These are phyloP conservation scores for Royoungia palumana DNA, from an alignment of 768 basidiomycete species.

Conservation along the genomic window DNA sequence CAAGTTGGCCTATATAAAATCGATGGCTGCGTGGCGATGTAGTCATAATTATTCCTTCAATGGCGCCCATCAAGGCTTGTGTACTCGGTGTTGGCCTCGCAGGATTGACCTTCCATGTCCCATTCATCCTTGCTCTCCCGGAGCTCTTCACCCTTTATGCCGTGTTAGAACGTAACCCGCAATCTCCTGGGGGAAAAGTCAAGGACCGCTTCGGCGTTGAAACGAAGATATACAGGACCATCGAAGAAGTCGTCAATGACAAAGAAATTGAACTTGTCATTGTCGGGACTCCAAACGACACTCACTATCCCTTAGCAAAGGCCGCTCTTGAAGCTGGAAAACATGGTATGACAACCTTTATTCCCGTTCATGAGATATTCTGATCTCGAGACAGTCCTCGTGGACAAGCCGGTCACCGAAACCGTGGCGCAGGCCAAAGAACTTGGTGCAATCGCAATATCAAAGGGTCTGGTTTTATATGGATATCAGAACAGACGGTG, in stretches of 20 bases:
- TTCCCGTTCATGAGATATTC: background rate
- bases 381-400: slow-evolving; percentile 48
- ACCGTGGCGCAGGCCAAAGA: slow-evolving; percentile 56
- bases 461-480: slow-evolving; percentile 62
- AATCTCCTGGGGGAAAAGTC: slow-evolving; percentile 57
- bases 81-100: slow-evolving; percentile 76
- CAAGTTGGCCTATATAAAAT: too few relatives aligned
- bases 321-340: slow-evolving; percentile 65
- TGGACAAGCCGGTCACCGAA: slow-evolving; percentile 76
- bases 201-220: slow-evolving; percentile 60
- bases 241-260: slow-evolving; percentile 62
- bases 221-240: slow-evolving; percentile 52
- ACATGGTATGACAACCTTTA: slow-evolving; percentile 48
- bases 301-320: slow-evolving; percentile 68
- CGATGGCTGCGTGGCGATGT: too few relatives aligned
- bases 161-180: slow-evolving; percentile 73
- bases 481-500: slow-evolving; percentile 74
- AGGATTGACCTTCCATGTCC: slow-evolving; percentile 76
- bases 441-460: slow-evolving; percentile 55
- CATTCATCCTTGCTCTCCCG: slow-evolving; percentile 71
- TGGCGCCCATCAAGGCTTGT: slow-evolving; percentile 60
- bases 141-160: slow-evolving; percentile 67
- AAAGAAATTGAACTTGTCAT: slow-evolving; percentile 64
- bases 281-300: slow-evolving; percentile 69
- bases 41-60: background rate